A percentile compares a stretch with the other conserved stretches of the same genome.
These are phyloP conservation scores for Crithidia fasciculata DNA, from an alignment of 208 protist genomes.

Conservation along the genomic window DNA sequence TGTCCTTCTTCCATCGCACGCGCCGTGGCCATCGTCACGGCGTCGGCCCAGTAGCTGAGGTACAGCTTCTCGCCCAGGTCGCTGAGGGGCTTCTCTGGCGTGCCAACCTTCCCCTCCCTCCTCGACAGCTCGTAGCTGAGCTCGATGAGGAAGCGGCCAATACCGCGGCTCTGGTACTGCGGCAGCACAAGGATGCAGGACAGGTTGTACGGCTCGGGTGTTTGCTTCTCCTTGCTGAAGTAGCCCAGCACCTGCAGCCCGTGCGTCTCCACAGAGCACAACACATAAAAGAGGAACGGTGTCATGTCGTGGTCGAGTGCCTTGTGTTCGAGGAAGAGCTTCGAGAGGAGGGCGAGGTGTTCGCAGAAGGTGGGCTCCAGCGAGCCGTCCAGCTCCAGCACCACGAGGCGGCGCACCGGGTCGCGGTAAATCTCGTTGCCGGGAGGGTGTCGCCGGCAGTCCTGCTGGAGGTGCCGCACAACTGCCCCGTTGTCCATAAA, in stretches of 20 bases:
- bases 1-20: slow-evolving; percentile 82
- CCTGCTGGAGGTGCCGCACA: slow-evolving; percentile 85
- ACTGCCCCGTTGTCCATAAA: slow-evolving; percentile 86
- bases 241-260: slow-evolving; percentile 98
- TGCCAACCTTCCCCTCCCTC: slow-evolving; percentile 95
- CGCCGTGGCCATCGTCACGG: slow-evolving; percentile 82
- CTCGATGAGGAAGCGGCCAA: slow-evolving; percentile 98
- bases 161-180: slow-evolving; percentile 95
- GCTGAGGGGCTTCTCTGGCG: slow-evolving; percentile 99
- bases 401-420: slow-evolving; percentile 82
- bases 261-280: slow-evolving; percentile 93
- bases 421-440: slow-evolving; percentile 91
- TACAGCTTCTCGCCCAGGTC: slow-evolving; percentile 97
- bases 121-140: slow-evolving; percentile 98
- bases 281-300: slow-evolving; percentile 99
- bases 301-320: slow-evolving; percentile 99
- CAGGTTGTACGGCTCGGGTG: slow-evolving; percentile 97
- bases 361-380: slow-evolving; percentile 97
- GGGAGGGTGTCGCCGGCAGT: slow-evolving; percentile 90
- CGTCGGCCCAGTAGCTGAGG: slow-evolving; percentile 93
- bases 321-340: slow-evolving; percentile 99
- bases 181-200: slow-evolving; percentile 99
- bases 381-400: slow-evolving; percentile 98
- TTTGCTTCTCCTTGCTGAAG: slow-evolving; percentile 99
- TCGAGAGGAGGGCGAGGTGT: slow-evolving; percentile 98